A percentile compares a stretch with the other conserved stretches of the same genome.
Conservation (phyloP, 306 rosid genomes). For the Castanea crenata region DNA sequence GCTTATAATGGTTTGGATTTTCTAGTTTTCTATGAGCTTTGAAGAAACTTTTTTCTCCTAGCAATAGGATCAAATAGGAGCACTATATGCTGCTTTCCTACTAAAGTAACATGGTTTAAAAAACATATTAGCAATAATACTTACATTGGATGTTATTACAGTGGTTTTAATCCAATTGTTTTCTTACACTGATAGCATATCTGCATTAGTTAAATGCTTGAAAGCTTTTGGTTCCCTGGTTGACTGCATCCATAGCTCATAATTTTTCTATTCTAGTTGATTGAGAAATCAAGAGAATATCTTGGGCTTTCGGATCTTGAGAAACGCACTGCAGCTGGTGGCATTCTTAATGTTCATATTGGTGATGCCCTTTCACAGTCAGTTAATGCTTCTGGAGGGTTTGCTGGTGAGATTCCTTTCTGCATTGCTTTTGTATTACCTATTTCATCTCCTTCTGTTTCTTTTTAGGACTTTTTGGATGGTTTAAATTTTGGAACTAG, state of each 20-base stretch:
- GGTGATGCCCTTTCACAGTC: slow-evolving; percentile 77
- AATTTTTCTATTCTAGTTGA: slow-evolving; percentile 52
- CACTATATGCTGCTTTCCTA: not conserved
- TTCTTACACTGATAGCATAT: slow-evolving; percentile 14
- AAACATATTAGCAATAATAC: not conserved
- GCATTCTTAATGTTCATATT: slow-evolving; percentile 66
- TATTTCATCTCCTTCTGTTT: not conserved
- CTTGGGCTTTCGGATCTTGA: slow-evolving; percentile 81
- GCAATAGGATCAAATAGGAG: not conserved
- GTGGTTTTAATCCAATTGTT: not conserved
- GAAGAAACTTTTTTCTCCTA: not conserved
- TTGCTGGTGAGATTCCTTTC: slow-evolving; percentile 72
- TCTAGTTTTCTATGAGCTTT: not conserved
- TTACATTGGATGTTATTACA: not conserved
- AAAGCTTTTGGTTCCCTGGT: slow-evolving; percentile 14
- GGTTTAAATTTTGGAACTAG: not conserved
- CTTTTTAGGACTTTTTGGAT: slow-evolving; percentile 1
- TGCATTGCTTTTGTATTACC: slow-evolving; percentile 19
- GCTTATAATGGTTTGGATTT: not conserved
- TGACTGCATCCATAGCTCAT: slow-evolving; percentile 18
- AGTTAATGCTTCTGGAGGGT: slow-evolving; percentile 48
- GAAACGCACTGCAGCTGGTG: slow-evolving; percentile 72
- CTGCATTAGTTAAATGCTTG: not conserved
- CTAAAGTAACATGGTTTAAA: not conserved
- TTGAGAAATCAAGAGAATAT: slow-evolving; percentile 76